Evolutionary conservation across 257 asterid species (phyloP).

Genomic region (Ligustrum vulgare): DNA sequence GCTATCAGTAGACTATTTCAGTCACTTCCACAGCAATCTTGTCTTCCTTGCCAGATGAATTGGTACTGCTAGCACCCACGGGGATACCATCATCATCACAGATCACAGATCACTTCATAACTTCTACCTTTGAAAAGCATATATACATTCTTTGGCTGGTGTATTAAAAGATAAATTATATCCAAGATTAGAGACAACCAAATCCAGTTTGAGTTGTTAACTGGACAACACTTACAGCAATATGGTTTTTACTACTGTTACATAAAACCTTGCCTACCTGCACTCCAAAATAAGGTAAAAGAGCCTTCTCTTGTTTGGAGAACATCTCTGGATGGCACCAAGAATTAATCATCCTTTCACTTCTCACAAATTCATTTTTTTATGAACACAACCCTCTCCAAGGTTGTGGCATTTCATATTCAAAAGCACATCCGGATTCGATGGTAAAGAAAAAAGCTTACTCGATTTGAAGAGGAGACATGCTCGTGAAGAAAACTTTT

Average conservation of each 20-base stretch:
- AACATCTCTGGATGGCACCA: slow-evolving; percentile 30
- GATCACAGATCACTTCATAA: slow-evolving; percentile 31
- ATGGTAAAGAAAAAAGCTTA: slow-evolving; percentile 28
- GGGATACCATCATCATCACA: slow-evolving; percentile 21
- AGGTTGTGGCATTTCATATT: slow-evolving; percentile 25
- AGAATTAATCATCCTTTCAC: slow-evolving; percentile 32
- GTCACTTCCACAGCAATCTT: slow-evolving; percentile 26
- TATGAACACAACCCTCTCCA: slow-evolving; percentile 30
- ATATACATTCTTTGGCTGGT: slow-evolving; percentile 34
- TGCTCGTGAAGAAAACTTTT: slow-evolving; percentile 83
- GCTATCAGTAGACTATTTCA: slow-evolving; percentile 37
- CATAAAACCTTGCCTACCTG: slow-evolving; percentile 31
- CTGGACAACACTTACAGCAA: slow-evolving; percentile 36
- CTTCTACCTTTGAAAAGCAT: slow-evolving; percentile 30
- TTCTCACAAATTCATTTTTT: slow-evolving; percentile 5
- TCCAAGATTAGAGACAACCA: slow-evolving; percentile 21
- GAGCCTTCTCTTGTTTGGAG: slow-evolving; percentile 37
- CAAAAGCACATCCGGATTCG: slow-evolving; percentile 33
- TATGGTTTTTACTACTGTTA: slow-evolving; percentile 26
- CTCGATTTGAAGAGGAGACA: slow-evolving; percentile 96
- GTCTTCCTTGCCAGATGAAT: slow-evolving; percentile 32
- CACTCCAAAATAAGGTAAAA: slow-evolving; percentile 40
- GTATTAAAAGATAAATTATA: slow-evolving; percentile 30
- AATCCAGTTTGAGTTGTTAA: slow-evolving; percentile 30
- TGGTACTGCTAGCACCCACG: slow-evolving; percentile 23